A percentile compares a stretch with the other conserved stretches of the same genome.
These are phyloP conservation scores for Trichoderma sp. DNA, from an alignment of 2,329 filamentous ascomycete genomes.

Conservation along the genomic window DNA sequence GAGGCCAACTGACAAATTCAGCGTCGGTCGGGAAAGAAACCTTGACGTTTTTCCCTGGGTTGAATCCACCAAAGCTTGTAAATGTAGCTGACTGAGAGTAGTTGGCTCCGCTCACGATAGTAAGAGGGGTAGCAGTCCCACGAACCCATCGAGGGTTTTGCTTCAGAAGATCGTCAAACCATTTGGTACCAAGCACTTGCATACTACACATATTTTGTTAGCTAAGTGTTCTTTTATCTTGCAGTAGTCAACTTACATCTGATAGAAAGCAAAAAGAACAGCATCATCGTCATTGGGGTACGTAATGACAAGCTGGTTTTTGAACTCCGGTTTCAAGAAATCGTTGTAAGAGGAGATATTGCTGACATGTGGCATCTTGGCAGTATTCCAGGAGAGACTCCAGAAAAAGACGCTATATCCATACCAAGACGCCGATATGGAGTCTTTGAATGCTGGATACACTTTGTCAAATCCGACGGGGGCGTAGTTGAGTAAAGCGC, in stretches of 20 bases:
- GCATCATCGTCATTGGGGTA: conserved; percentile 64
- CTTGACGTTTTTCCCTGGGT: conserved; percentile 32
- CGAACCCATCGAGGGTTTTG: conserved; percentile 60
- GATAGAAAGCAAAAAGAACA: conserved; percentile 54
- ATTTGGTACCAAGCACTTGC: conserved; percentile 47
- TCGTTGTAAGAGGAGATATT: conserved; percentile 47
- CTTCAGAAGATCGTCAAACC: conserved; percentile 52
- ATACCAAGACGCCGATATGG: conserved; percentile 47
- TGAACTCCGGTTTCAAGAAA: conserved; percentile 53
- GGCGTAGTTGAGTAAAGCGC: conserved; percentile 53
- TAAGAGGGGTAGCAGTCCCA: conserved; percentile 50
- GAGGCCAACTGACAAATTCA: conserved; percentile 53
- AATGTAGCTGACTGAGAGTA: conserved; percentile 43
- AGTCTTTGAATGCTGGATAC: conserved; percentile 47
- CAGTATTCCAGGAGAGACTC: conserved; percentile 42
- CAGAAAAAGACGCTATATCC: conserved; percentile 47
- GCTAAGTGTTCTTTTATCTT: not conserved
- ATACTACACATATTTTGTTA: conserved; percentile 35
- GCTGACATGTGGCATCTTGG: conserved; percentile 40
- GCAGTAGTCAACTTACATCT: conserved; percentile 46
- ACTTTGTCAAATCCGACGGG: conserved; percentile 52
- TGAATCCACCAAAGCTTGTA: conserved; percentile 35
- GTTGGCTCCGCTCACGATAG: conserved; percentile 40
- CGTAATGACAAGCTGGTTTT: conserved; percentile 57
- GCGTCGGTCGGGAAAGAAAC: conserved; percentile 43